Evolutionary conservation across 805 yeast genomes (phyloP).

Genomic region (Wickerhamiella lipophila): DNA sequence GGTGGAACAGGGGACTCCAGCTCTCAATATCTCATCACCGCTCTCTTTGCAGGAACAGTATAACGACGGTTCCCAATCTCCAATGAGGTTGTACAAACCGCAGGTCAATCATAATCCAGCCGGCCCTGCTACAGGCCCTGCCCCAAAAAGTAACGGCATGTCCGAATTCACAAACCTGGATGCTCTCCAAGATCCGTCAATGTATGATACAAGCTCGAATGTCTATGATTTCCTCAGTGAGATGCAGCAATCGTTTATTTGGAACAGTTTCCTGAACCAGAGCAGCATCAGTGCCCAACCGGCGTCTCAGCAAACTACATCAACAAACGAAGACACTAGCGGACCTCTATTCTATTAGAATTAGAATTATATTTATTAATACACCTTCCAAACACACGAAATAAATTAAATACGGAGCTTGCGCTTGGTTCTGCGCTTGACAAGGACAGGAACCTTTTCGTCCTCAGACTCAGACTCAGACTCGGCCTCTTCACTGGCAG

Average conservation of each 20-base stretch:
- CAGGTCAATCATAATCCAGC: no score
- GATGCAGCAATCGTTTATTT: slow-evolving; percentile 17
- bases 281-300: not conserved
- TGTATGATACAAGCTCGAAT: not conserved
- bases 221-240: slow-evolving; percentile 14
- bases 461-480: slow-evolving; percentile 33
- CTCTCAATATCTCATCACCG: not conserved
- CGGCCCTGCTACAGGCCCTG: not conserved
- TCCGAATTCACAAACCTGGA: not conserved
- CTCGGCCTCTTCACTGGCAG: slow-evolving; percentile 27
- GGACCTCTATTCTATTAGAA: not conserved
- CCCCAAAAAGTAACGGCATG: not conserved
- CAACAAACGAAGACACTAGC: not conserved
- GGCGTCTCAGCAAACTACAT: no score
- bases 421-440: slow-evolving; percentile 51
- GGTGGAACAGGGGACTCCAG: not conserved
- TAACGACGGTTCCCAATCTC: not conserved
- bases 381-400: not conserved
- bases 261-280: slow-evolving; percentile 15
- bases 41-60: not conserved
- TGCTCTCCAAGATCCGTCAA: not conserved
- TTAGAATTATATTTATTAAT: not conserved
- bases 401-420: slow-evolving; percentile 25
- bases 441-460: slow-evolving; percentile 39
- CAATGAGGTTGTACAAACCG: not conserved